phyloP scores from a whole-genome alignment of 345 rosid genomes.

The Psidium friedrichsthalianum region DNA sequence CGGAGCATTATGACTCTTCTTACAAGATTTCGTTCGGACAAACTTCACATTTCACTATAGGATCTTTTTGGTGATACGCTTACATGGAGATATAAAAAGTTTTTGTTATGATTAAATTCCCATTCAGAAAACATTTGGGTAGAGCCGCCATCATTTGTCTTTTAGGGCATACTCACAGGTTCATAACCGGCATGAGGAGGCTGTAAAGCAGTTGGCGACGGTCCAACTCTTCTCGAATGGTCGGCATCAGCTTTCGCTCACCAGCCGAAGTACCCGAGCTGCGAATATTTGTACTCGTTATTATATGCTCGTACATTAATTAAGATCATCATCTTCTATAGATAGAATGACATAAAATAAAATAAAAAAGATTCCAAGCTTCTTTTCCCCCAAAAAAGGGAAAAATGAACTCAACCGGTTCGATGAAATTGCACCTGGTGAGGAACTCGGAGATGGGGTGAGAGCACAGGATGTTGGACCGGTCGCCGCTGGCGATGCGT shows the following conservation, averaged over 20 bases:
- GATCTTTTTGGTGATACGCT: neutral
- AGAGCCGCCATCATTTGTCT: neutral
- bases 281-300: neutral
- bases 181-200: conserved; percentile 31
- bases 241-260: conserved; percentile 33
- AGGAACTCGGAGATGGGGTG: conserved; percentile 30
- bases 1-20: neutral
- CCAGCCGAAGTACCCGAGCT: conserved; percentile 39
- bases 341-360: neutral
- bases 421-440: conserved; percentile 19
- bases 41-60: neutral
- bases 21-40: neutral
- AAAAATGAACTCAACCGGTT: neutral
- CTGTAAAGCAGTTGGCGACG: conserved; percentile 24
- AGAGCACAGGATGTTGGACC: conserved; percentile 14
- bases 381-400: neutral
- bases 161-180: conserved; percentile 10
- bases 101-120: neutral
- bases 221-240: conserved; percentile 23
- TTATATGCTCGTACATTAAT: neutral
- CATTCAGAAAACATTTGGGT: neutral
- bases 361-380: neutral
- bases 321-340: neutral
- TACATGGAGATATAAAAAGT: neutral
- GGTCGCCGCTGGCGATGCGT: conserved; percentile 35